Conservation (phyloP, 2,329 filamentous ascomycete species). For the Chalaropsis ovoidea region DNA sequence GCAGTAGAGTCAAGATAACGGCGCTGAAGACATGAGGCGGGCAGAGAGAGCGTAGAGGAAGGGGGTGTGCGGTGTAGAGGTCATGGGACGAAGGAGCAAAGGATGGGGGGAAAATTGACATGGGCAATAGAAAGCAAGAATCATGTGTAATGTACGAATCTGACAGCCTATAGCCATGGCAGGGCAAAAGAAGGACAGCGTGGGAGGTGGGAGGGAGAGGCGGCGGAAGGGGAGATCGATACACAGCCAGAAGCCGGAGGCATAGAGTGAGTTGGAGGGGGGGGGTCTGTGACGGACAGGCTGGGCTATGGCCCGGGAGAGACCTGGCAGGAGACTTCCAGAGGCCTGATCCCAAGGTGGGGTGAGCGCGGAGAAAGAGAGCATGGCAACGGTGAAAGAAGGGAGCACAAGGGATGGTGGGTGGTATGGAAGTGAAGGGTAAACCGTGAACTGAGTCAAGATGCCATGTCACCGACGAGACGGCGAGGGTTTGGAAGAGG, state of each 20-base stretch:
- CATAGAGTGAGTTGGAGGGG: background rate
- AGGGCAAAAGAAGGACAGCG: background rate
- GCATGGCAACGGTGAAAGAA: background rate
- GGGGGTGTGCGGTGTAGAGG: conserved; percentile 4
- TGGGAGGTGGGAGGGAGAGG: background rate
- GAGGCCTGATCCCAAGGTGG: background rate
- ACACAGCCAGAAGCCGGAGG: background rate
- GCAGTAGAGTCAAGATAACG: background rate
- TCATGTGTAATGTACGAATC: background rate
- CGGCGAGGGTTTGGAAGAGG: background rate
- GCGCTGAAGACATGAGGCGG: background rate
- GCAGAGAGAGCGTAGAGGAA: background rate
- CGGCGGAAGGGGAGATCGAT: background rate
- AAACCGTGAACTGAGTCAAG: background rate
- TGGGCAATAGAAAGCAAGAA: conserved; percentile 7
- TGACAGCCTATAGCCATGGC: background rate
- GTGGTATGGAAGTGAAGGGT: background rate
- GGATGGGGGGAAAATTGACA: conserved; percentile 8
- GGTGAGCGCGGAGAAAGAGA: background rate
- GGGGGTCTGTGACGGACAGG: background rate
- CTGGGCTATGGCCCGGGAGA: background rate
- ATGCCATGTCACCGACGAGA: conserved; percentile 8
- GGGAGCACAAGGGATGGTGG: background rate
- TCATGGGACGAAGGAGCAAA: conserved; percentile 6
- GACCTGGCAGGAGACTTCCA: background rate